Evolutionary conservation across 352 stramenopile genomes (phyloP).

Genomic region (Phytophthora sp.): DNA sequence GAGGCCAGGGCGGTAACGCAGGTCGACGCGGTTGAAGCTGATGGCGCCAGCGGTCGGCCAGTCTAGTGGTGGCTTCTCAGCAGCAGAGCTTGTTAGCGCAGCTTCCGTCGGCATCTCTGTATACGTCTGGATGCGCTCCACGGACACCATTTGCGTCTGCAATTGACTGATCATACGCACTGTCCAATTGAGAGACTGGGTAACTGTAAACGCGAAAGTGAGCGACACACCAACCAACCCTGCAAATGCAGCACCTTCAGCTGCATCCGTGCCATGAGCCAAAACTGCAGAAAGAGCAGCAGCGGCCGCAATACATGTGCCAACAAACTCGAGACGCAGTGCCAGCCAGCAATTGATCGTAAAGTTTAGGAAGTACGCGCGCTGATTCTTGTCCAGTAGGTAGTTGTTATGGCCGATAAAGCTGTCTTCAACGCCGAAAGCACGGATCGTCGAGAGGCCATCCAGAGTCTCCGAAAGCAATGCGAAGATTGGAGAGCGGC

Average conservation of each 20-base stretch:
- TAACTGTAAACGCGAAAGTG: slow-evolving; percentile 38
- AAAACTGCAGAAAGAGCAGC: slow-evolving; percentile 63
- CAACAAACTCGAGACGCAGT: slow-evolving; percentile 23
- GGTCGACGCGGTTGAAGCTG: slow-evolving; percentile 44
- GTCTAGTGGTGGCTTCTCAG: slow-evolving; percentile 10
- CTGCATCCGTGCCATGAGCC: slow-evolving; percentile 62
- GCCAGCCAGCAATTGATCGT: slow-evolving; percentile 75
- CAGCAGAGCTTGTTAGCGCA: slow-evolving; percentile 11
- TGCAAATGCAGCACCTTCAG: slow-evolving; percentile 29
- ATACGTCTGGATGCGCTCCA: slow-evolving; percentile 25
- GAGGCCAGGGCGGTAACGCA: slow-evolving; percentile 58
- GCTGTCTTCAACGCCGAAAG: slow-evolving; percentile 41
- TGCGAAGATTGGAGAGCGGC: slow-evolving; percentile 90
- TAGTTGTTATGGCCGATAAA: slow-evolving; percentile 27
- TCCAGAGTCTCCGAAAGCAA: slow-evolving; percentile 92
- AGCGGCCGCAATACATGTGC: slow-evolving; percentile 65
- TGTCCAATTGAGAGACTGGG: slow-evolving; percentile 17
- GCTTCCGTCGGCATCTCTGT: slow-evolving; percentile 25
- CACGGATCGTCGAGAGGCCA: slow-evolving; percentile 93
- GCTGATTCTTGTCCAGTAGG: slow-evolving; percentile 74
- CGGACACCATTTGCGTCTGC: slow-evolving; percentile 26
- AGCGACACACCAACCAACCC: slow-evolving; percentile 38
- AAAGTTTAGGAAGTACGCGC: slow-evolving; percentile 70
- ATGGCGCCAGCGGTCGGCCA: slow-evolving; percentile 53
- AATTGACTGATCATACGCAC: slow-evolving; percentile 26